A percentile compares a stretch with the other conserved stretches of the same genome.
Conservation (phyloP, 768 basidiomycete species). For the Porpolomopsis calyptriformis region DNA sequence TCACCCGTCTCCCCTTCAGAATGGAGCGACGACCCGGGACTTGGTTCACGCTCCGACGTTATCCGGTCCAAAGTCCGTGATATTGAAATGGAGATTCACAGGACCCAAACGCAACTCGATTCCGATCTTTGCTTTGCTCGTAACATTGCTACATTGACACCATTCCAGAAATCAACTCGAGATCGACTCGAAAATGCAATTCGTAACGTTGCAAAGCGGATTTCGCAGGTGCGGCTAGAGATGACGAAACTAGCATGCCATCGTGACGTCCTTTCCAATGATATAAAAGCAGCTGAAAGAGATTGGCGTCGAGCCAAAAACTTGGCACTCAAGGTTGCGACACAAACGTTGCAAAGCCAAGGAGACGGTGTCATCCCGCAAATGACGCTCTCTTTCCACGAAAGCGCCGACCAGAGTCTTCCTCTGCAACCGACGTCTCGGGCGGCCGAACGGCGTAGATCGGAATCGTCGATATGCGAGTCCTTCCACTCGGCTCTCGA, state of each 20-base stretch:
- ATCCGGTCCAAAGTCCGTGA: constrained; percentile 53
- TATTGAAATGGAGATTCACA: constrained; percentile 47
- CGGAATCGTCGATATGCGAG: constrained; percentile 42
- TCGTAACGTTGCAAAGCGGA: constrained; percentile 48
- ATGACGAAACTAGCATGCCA: constrained; percentile 65
- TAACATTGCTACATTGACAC: constrained; percentile 77
- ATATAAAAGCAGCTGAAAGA: constrained; percentile 61
- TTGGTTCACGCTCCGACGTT: constrained; percentile 38
- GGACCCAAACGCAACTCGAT: constrained; percentile 50
- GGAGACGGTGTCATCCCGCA: constrained; percentile 24
- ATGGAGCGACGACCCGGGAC: constrained; percentile 16
- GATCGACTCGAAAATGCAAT: constrained; percentile 58
- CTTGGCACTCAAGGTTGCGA: constrained; percentile 66
- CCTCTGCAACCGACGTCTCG: constrained; percentile 11
- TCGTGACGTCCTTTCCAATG: constrained; percentile 60
- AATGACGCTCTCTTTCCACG: constrained; percentile 28
- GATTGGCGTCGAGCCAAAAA: constrained; percentile 57
- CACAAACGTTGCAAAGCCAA: constrained; percentile 46
- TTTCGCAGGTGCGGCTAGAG: constrained; percentile 63
- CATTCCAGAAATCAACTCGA: constrained; percentile 78
- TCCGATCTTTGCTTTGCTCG: constrained; percentile 61
- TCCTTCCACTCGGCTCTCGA: constrained; percentile 66
- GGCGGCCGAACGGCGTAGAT: constrained; percentile 21
- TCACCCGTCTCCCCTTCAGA: constrained; percentile 13
- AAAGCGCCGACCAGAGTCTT: constrained; percentile 12